phyloP scores from a whole-genome alignment of 768 basidiomycete genomes.

The Cubamyces sp. region DNA sequence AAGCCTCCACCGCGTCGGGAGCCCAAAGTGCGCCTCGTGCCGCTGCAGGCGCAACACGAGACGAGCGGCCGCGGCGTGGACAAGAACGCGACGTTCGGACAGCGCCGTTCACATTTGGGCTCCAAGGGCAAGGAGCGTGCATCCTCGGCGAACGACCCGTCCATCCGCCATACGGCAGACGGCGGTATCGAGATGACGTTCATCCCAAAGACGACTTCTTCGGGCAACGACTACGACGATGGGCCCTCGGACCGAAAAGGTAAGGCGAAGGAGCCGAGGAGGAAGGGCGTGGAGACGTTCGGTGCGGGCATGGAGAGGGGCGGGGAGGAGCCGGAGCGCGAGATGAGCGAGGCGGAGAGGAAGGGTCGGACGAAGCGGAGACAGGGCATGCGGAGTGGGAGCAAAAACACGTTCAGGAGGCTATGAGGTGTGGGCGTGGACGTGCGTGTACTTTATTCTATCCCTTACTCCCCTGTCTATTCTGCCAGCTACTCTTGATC shows the following conservation, averaged over 20 bases:
- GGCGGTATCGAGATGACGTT: slow-evolving; percentile 87
- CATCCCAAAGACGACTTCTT: slow-evolving; percentile 54
- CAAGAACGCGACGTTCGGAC: slow-evolving; percentile 69
- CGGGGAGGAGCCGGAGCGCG: slow-evolving; percentile 48
- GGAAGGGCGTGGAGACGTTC: slow-evolving; percentile 76
- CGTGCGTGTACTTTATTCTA: not conserved
- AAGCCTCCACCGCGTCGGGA: slow-evolving; percentile 37
- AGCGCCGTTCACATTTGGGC: slow-evolving; percentile 48
- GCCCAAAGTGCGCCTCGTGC: slow-evolving; percentile 65
- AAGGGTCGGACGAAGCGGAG: slow-evolving; percentile 81
- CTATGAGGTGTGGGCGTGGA: slow-evolving; percentile 30
- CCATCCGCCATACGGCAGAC: slow-evolving; percentile 41
- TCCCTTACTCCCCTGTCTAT: not conserved
- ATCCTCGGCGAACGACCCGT: slow-evolving; percentile 19
- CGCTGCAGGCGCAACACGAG: slow-evolving; percentile 54
- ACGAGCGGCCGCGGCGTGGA: slow-evolving; percentile 40
- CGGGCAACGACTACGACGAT: slow-evolving; percentile 36
- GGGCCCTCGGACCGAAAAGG: slow-evolving; percentile 31
- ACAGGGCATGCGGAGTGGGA: slow-evolving; percentile 84
- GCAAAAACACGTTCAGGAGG: slow-evolving; percentile 75
- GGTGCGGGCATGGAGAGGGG: slow-evolving; percentile 91
- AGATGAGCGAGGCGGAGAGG: slow-evolving; percentile 66
- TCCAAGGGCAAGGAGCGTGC: slow-evolving; percentile 26
- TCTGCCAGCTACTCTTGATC: no score
- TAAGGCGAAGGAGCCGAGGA: slow-evolving; percentile 40